Evolutionary conservation across 805 yeast genomes (phyloP).

Genomic region (Kodamaea kaohsiungensis): DNA sequence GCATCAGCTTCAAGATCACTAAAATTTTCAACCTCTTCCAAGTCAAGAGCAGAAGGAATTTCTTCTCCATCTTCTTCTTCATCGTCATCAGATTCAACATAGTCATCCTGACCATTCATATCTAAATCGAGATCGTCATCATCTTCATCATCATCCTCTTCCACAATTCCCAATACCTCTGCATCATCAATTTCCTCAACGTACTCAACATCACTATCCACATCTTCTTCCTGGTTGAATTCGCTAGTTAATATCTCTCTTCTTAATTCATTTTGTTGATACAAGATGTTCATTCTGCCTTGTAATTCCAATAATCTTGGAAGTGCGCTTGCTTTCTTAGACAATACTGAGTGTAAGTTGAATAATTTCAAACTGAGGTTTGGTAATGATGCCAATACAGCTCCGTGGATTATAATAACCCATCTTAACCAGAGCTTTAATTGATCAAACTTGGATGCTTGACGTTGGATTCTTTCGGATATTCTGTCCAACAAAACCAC

Average conservation of each 20-base stretch:
- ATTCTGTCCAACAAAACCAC: slow-evolving; percentile 52
- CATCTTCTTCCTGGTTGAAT: slow-evolving; percentile 28
- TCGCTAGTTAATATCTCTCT: slow-evolving; percentile 36
- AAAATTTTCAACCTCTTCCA: slow-evolving; percentile 22
- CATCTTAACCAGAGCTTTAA: slow-evolving; percentile 58
- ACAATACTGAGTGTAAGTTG: slow-evolving; percentile 47
- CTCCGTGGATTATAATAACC: slow-evolving; percentile 56
- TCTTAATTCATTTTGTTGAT: slow-evolving; percentile 44
- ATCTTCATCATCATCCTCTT: slow-evolving; percentile 18
- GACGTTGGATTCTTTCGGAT: slow-evolving; percentile 53
- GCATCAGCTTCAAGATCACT: slow-evolving; percentile 20
- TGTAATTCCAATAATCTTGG: slow-evolving; percentile 53
- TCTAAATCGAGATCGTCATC: slow-evolving; percentile 15
- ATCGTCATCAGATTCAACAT: slow-evolving; percentile 22
- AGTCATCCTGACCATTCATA: slow-evolving; percentile 18
- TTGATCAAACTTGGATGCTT: slow-evolving; percentile 50
- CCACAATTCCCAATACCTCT: slow-evolving; percentile 19
- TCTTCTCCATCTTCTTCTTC: slow-evolving; percentile 23
- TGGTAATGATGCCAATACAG: slow-evolving; percentile 48
- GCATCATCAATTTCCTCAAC: slow-evolving; percentile 67
- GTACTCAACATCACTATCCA: slow-evolving; percentile 63
- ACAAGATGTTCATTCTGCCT: slow-evolving; percentile 49
- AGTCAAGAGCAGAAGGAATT: slow-evolving; percentile 14
- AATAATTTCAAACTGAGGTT: slow-evolving; percentile 44
- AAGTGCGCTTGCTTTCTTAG: slow-evolving; percentile 49